Evolutionary conservation across 2,329 filamentous ascomycete genomes (phyloP).

Genomic region (Clonostachys chloroleuca): DNA sequence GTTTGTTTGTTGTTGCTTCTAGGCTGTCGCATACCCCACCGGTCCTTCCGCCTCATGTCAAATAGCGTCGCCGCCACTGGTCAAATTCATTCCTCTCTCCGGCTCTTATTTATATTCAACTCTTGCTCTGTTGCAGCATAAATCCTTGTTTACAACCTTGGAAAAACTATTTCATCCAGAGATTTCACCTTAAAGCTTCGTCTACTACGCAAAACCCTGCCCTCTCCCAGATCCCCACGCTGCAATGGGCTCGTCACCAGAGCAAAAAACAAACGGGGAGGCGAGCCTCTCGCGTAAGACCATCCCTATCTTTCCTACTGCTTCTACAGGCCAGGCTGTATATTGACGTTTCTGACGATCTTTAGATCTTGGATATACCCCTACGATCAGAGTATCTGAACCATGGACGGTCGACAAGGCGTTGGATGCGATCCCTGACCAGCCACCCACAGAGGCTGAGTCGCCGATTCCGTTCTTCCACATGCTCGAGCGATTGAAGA

Average conservation of each 20-base stretch:
- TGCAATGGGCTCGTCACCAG: constrained; percentile 1
- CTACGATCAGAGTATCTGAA: constrained; percentile 31
- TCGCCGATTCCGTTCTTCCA: constrained; percentile 93
- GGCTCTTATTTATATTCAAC: neutral
- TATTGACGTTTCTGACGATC: neutral
- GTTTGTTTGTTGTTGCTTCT: no score
- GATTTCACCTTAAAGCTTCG: neutral
- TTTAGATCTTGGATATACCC: constrained; percentile 25
- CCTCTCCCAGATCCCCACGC: no score
- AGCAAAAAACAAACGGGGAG: neutral
- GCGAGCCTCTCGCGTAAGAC: no score
- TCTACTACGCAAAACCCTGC: neutral
- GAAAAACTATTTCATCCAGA: no score
- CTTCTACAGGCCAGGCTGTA: no score
- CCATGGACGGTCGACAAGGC: constrained; percentile 58
- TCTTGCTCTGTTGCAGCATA: no score
- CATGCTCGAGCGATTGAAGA: constrained; percentile 89
- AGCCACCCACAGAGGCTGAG: constrained; percentile 55
- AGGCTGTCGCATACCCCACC: no score
- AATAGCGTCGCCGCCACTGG: neutral
- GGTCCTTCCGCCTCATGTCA: no score
- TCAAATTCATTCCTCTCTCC: neutral
- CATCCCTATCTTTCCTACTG: no score
- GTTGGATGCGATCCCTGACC: constrained; percentile 61
- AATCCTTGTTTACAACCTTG: no score